Base-by-base conservation (phyloP, 805 yeast species). In the Saccharomycopsis fodiens region DNA sequence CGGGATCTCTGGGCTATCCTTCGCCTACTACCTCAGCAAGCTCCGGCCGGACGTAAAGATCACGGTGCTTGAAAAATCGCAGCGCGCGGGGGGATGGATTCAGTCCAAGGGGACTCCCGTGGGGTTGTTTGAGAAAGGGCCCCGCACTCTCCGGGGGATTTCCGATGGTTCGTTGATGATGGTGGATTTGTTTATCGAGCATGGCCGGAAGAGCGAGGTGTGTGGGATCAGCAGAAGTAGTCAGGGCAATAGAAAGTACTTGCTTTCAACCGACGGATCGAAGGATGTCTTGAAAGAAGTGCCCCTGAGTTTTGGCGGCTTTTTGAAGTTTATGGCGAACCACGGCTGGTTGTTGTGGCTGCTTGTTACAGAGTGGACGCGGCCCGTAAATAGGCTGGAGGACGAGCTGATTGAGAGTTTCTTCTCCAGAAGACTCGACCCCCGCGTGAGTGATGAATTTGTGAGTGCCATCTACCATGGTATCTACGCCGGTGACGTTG, bases 381-480 rank as follows among this genome's bases (percentile, higher is more conserved):
- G 20, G 43, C 13, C 15, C 5, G 8, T 8, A 13, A 21, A 4
- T 15, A 41, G 43, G 2, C 52, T 55, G 0, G 54, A 63, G 4
- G 97, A 89, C 58, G 96, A 88, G 63, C 70, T 82, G 7, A 78
- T 91, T 1, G 79, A 75, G 38, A 66, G 72, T 2, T 86, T 87
- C 56, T 59, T 89, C 30, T 57, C 66, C 2, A 67, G 97, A 52
- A 64, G 96, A 50, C 81, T 88, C 58, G 89, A 89, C 2, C 66
- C 68, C 6, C 56, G 58, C 1, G 44, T 64, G 8, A 44, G 66
- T 2, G 61, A 82, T 3, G 66, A 68, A 6, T 79, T 85, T 42
- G 63, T 84, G 17, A 84, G 95, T 61, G 97, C 96, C 0, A 64
- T 88, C 3, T 68, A 83, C 59, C 87, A 88, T 57, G 98, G 98